A percentile compares a stretch with the other conserved stretches of the same genome.
These are phyloP conservation scores for Rhipidocladum racemiflorum DNA, from an alignment of 176 grass and related monocot species.

Conservation along the genomic window DNA sequence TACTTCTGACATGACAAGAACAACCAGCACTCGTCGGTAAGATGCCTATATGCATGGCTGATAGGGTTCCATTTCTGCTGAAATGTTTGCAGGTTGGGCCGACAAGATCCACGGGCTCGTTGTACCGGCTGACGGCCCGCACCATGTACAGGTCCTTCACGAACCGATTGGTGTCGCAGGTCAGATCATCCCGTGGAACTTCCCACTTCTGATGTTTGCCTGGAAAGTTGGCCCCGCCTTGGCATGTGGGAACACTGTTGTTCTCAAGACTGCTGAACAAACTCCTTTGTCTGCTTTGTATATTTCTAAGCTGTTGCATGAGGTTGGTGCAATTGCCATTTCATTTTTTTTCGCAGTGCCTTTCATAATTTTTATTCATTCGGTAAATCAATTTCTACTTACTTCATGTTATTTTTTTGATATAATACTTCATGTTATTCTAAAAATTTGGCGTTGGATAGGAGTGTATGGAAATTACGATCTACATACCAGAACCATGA, in stretches of 20 bases:
- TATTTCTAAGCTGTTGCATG: constrained; percentile 64
- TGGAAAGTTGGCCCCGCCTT: constrained; percentile 98
- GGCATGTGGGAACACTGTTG: constrained; percentile 81
- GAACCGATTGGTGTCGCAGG: constrained; percentile 84
- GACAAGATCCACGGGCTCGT: constrained; percentile 95
- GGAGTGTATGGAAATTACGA: too few species aligned
- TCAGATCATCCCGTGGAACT: constrained; percentile 98
- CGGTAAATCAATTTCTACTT: background rate
- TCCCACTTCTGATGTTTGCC: constrained; percentile 85
- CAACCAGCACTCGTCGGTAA: background rate
- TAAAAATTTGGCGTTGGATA: too few species aligned
- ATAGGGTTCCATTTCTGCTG: background rate
- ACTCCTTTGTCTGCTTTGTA: constrained; percentile 88
- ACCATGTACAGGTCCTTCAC: constrained; percentile 86
- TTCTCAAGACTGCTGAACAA: constrained; percentile 90
- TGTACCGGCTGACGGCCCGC: constrained; percentile 81
- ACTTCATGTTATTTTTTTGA: background rate
- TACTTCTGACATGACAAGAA: background rate
- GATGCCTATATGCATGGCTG: background rate
- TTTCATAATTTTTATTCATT: background rate
- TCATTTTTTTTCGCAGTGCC: background rate
- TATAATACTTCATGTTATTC: background rate
- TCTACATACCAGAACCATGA: too few species aligned
- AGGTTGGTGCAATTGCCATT: constrained; percentile 42
- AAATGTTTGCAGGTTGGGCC: constrained; percentile 55